Conservation (phyloP, 352 stramenopile species). For the Globisporangium camurandrum region DNA sequence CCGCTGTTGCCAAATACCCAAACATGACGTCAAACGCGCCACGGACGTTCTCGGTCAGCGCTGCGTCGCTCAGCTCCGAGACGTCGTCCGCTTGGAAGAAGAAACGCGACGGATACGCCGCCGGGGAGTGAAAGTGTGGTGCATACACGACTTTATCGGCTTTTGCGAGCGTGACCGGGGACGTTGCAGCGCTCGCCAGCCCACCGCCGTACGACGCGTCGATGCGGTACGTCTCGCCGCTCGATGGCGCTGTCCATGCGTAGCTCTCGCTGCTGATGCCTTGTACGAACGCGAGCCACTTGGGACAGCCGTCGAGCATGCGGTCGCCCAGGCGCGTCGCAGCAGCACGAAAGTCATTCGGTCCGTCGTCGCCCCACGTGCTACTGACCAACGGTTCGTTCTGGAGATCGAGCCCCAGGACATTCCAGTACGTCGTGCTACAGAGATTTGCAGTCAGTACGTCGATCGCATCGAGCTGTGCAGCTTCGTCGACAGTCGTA, state of each 20-base stretch:
- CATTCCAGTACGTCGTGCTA: conserved; percentile 60
- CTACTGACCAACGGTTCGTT: conserved; percentile 37
- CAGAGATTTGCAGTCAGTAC: conserved; percentile 36
- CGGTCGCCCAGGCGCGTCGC: conserved; percentile 43
- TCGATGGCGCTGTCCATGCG: conserved; percentile 25
- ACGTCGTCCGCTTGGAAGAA: conserved; percentile 32
- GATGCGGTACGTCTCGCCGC: conserved; percentile 37
- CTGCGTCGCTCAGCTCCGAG: conserved; percentile 38
- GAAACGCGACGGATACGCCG: conserved; percentile 51
- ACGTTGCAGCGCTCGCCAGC: conserved; percentile 29
- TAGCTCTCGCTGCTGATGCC: conserved; percentile 44
- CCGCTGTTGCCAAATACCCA: conserved; percentile 41
- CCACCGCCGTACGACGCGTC: conserved; percentile 60
- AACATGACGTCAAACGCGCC: conserved; percentile 63
- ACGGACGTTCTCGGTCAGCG: conserved; percentile 27
- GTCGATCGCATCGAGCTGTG: conserved; percentile 37
- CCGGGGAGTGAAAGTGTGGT: conserved; percentile 67
- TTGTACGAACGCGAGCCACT: conserved; percentile 69
- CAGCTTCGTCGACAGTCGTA: conserved; percentile 22
- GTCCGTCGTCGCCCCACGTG: conserved; percentile 33
- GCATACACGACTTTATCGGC: conserved; percentile 70
- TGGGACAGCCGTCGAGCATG: conserved; percentile 57
- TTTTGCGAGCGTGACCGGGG: conserved; percentile 34
- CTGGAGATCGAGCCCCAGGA: conserved; percentile 68
- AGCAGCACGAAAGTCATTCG: conserved; percentile 38